phyloP scores from a whole-genome alignment of 177 flowering plant genomes.

The Tripterygium wilfordii region DNA sequence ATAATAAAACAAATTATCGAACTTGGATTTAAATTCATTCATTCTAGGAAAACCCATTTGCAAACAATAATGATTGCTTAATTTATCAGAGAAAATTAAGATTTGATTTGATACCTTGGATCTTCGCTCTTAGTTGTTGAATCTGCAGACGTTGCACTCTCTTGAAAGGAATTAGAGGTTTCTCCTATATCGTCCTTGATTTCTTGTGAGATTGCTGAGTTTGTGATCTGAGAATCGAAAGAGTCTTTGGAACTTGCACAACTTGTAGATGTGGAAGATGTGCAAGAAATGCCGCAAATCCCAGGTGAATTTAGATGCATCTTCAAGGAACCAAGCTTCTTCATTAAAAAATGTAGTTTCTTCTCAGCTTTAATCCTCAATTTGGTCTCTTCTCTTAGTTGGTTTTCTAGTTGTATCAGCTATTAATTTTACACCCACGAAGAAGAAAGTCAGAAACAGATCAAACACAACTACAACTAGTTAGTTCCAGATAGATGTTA shows the following conservation, averaged over 20 bases:
- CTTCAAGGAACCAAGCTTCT: constrained; percentile 52
- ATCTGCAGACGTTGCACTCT: background rate
- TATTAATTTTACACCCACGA: constrained; percentile 30
- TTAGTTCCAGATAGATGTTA: too few relatives aligned
- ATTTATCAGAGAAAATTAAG: background rate
- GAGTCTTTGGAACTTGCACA: constrained; percentile 12
- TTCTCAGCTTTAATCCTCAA: constrained; percentile 54
- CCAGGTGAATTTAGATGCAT: constrained; percentile 22
- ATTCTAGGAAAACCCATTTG: too few relatives aligned
- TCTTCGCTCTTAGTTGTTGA: constrained; percentile 1
- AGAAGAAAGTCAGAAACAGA: constrained; percentile 1
- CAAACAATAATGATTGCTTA: too few relatives aligned
- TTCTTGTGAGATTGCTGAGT: background rate
- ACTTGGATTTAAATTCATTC: too few relatives aligned
- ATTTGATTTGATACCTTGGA: background rate
- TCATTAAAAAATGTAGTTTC: constrained; percentile 49
- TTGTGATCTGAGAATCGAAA: constrained; percentile 6
- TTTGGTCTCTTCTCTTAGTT: constrained; percentile 46
- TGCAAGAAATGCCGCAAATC: constrained; percentile 13
- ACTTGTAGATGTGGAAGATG: constrained; percentile 21
- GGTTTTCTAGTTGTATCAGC: constrained; percentile 56
- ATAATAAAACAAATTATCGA: too few relatives aligned
- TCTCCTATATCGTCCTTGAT: constrained; percentile 6
- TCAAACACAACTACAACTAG: background rate
- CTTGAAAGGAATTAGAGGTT: constrained; percentile 3